Evolutionary conservation across 2,329 filamentous ascomycete genomes (phyloP).

Genomic region (Dactylellina haptotyla): DNA sequence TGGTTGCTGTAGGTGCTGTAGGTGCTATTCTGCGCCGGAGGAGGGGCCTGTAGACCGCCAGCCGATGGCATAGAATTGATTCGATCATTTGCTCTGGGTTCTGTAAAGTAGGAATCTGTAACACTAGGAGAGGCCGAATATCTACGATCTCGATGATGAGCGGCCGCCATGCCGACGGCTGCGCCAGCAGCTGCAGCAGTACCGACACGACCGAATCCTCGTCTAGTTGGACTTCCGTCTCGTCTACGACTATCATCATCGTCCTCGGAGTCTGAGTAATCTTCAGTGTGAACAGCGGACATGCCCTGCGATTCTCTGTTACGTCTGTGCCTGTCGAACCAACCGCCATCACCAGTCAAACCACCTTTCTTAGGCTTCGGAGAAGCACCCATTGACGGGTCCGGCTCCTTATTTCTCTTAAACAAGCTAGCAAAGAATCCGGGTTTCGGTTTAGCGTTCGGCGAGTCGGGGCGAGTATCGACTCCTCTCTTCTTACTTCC

Average conservation of each 20-base stretch:
- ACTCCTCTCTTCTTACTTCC: conserved; percentile 40
- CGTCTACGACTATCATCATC: conserved; percentile 38
- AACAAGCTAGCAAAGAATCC: conserved; percentile 47
- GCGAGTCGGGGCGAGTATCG: conserved; percentile 23
- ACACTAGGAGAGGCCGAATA: conserved; percentile 32
- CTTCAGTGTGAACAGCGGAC: conserved; percentile 49
- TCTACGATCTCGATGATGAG: conserved; percentile 42
- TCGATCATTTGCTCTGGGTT: conserved; percentile 19
- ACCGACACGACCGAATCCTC: conserved; percentile 20
- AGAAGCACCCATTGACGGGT: conserved; percentile 20
- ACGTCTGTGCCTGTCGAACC: conserved; percentile 42
- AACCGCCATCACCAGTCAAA: conserved; percentile 42
- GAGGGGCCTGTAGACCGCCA: conserved; percentile 46
- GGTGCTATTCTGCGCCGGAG: conserved; percentile 30
- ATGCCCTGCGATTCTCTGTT: conserved; percentile 42
- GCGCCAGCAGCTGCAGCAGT: conserved; percentile 33
- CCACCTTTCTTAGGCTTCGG: conserved; percentile 43
- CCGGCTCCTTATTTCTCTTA: conserved; percentile 36
- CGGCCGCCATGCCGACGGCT: conserved; percentile 31
- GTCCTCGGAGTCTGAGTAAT: conserved; percentile 44
- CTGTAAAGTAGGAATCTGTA: conserved; percentile 48
- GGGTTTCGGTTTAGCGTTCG: conserved; percentile 35
- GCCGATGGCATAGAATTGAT: conserved; percentile 35
- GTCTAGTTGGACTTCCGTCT: conserved; percentile 32
- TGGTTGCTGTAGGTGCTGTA: conserved; percentile 41